Evolutionary conservation across 2,329 filamentous ascomycete genomes (phyloP), one percentile per base, ranked within the genome.

Genomic region (Xylaria sp.): DNA sequence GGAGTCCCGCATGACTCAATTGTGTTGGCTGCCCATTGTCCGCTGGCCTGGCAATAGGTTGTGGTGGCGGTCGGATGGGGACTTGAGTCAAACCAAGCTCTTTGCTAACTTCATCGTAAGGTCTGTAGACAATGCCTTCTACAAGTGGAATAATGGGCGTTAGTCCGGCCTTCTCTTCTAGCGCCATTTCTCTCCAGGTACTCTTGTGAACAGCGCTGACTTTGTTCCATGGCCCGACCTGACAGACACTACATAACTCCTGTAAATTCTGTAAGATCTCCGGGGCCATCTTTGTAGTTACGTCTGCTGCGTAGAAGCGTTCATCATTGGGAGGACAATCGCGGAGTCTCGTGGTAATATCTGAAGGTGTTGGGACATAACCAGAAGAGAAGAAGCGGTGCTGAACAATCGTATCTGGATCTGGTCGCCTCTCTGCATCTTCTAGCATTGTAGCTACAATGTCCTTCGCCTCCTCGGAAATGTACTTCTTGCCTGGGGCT

Each of bases 341-440:
- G 51, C 88, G 83, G 7, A 90, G 79, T 58, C 86, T 86, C 5
- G 83, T 77, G 20, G 83, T 89, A 76, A 91, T 90, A 71, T 91
- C 88, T 49, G 83, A 80, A 20, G 85, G 77, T 10, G 81, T 79
- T 7, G 93, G 93, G 79, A 95, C 89, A 79, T 90, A 93, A 15
- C 92, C 92, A 36, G 90, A 86, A 61, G 87, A 88, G 83, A 96
- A 96, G 79, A 95, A 96, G 6, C 89, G 84, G 76, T 96, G 93
- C 72, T 92, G 88, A 48, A 95, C 90, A 74, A 96, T 94, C 57
- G 85, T 84, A 76, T 96, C 93, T 0, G 93, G 92, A 60, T 90
- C 89, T 1, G 92, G 93, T 70, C 93, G 87, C 74, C 88, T 84
- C 75, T 94, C 90, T 59, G 93, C 91, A 66, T 93, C 90, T 71